Percentiles rank a stretch among this genome's conserved stretches.
These are phyloP conservation scores for Globisporangium solare DNA, from an alignment of 352 stramenopile genomes.

Conservation along the genomic window DNA sequence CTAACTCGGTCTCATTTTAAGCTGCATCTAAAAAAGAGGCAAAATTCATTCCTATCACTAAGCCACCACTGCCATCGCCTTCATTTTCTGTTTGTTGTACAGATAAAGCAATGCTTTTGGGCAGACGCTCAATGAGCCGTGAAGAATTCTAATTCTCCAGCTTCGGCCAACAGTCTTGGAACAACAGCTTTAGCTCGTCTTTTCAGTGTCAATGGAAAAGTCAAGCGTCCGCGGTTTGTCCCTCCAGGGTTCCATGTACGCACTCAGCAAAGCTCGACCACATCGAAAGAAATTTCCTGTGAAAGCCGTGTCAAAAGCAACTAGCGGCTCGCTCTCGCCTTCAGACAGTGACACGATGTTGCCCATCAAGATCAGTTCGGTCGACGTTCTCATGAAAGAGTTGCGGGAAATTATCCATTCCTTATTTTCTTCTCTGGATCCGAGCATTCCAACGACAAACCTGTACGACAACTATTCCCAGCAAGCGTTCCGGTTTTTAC, in stretches of 20 bases:
- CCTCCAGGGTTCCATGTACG: slow-evolving; percentile 34
- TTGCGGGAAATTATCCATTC: slow-evolving; percentile 42
- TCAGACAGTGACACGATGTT: slow-evolving; percentile 4
- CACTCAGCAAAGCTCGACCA: slow-evolving; percentile 11
- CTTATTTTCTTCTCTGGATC: slow-evolving; percentile 39
- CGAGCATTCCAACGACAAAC: slow-evolving; percentile 27
- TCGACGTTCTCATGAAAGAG: slow-evolving; percentile 48
- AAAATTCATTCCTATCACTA: slow-evolving; percentile 1
- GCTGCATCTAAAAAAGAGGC: neutral
- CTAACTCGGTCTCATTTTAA: neutral
- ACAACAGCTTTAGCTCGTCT: neutral
- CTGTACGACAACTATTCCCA: slow-evolving; percentile 56
- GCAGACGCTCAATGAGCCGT: slow-evolving; percentile 1
- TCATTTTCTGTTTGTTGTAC: slow-evolving; percentile 9
- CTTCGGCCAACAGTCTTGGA: neutral
- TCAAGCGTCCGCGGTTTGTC: slow-evolving; percentile 21
- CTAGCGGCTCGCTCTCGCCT: neutral
- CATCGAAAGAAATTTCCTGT: slow-evolving; percentile 15
- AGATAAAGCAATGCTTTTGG: slow-evolving; percentile 7
- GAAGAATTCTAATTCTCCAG: slow-evolving; percentile 3
- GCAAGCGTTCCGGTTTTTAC: slow-evolving; percentile 77
- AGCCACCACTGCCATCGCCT: neutral
- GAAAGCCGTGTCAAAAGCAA: slow-evolving; percentile 2
- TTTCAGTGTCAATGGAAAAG: slow-evolving; percentile 14
- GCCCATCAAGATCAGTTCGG: slow-evolving; percentile 21